Conservation (phyloP, 257 asterid genomes). For the Nicotiana attenuata region DNA sequence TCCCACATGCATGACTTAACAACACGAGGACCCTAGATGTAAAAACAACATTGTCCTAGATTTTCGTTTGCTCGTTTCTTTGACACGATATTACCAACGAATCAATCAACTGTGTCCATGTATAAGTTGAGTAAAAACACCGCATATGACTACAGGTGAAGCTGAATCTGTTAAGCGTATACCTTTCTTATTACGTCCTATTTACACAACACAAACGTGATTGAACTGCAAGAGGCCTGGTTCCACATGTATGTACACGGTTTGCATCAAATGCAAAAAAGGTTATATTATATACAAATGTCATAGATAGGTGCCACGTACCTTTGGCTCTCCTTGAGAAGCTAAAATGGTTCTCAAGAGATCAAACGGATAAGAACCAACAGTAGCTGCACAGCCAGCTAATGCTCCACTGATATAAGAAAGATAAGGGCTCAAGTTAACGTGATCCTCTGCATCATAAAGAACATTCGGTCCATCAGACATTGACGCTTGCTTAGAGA, state of each 20-base stretch:
- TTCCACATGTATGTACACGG: not conserved
- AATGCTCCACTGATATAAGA: conserved; percentile 85
- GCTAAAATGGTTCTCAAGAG: conserved; percentile 91
- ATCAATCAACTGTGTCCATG: not conserved
- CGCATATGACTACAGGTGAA: not conserved
- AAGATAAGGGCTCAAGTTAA: conserved; percentile 67
- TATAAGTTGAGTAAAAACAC: not conserved
- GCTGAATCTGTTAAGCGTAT: not conserved
- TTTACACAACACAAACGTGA: not conserved
- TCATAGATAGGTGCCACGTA: conserved; percentile 12
- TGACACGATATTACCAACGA: not conserved
- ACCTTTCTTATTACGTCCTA: not conserved
- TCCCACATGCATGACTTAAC: not conserved
- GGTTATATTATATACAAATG: not conserved
- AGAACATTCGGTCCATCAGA: conserved; percentile 19
- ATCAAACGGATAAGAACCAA: conserved; percentile 96
- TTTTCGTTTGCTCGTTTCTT: not conserved
- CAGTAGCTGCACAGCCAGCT: conserved; percentile 95
- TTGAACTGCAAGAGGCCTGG: not conserved
- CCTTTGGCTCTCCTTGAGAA: conserved; percentile 99
- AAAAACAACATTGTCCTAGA: not conserved
- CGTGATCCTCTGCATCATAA: conserved; percentile 66
- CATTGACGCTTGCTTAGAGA: not conserved
- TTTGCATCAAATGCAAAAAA: not conserved
- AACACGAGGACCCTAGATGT: not conserved